Percentiles rank a stretch among this genome's conserved stretches.
phyloP scores from a whole-genome alignment of 768 basidiomycete genomes.

The Serpula lacrymans region DNA sequence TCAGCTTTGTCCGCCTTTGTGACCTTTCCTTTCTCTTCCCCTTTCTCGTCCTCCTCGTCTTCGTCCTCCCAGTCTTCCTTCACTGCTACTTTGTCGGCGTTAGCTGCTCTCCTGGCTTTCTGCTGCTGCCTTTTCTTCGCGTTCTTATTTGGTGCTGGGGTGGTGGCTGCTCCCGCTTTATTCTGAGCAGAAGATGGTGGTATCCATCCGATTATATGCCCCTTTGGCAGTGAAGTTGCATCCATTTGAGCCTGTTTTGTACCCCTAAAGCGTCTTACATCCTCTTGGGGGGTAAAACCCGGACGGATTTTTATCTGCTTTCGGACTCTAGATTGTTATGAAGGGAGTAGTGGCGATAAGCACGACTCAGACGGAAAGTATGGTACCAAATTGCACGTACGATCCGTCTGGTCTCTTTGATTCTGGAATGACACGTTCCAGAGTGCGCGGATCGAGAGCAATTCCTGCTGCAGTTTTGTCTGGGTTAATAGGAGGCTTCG shows the following conservation, averaged over 20 bases:
- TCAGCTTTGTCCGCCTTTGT: constrained; percentile 18
- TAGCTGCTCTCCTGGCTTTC: constrained; percentile 58
- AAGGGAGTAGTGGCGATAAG: constrained; percentile 1
- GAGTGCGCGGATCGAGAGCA: constrained; percentile 77
- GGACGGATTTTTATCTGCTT: constrained; percentile 89
- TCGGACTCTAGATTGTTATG: constrained; percentile 53
- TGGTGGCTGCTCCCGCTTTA: constrained; percentile 26
- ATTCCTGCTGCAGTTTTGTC: constrained; percentile 74
- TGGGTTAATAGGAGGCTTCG: constrained; percentile 73
- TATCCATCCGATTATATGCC: constrained; percentile 81
- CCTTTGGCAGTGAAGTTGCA: constrained; percentile 58
- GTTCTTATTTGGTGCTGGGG: constrained; percentile 63
- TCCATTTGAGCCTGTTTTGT: constrained; percentile 75
- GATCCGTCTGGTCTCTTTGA: constrained; percentile 80
- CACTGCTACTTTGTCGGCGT: constrained; percentile 53
- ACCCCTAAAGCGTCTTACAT: constrained; percentile 82
- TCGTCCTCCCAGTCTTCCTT: constrained; percentile 80
- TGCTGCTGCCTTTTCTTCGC: constrained; percentile 81
- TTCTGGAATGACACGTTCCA: constrained; percentile 87
- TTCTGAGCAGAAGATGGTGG: constrained; percentile 48
- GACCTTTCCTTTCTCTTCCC: constrained; percentile 14
- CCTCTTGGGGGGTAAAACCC: constrained; percentile 93
- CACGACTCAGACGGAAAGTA: constrained; percentile 11
- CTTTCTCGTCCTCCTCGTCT: constrained; percentile 42
- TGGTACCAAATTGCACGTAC: constrained; percentile 38